A percentile compares a stretch with the other conserved stretches of the same genome.
Evolutionary conservation across 257 asterid species (phyloP).

Genomic region (Ajuga chamaepitys): DNA sequence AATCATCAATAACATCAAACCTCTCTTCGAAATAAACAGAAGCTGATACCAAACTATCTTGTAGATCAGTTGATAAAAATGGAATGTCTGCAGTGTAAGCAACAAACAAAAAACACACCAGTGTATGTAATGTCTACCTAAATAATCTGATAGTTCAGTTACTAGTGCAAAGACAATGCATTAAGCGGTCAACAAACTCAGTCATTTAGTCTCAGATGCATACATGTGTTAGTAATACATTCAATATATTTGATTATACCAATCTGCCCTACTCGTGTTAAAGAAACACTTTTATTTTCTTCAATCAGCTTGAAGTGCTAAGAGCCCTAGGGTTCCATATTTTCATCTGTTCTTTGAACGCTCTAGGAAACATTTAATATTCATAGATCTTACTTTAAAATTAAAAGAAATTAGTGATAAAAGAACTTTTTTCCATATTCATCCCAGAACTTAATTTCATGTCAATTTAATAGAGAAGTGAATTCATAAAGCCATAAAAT

Average conservation of each 20-base stretch:
- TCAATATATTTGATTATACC: background rate
- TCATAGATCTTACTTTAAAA: background rate
- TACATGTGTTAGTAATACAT: background rate
- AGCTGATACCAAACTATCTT: background rate
- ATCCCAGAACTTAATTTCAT: background rate
- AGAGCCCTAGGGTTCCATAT: background rate
- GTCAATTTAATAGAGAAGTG: slow-evolving; percentile 2
- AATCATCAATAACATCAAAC: background rate
- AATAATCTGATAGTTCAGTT: background rate
- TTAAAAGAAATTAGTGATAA: background rate
- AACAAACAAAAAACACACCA: background rate
- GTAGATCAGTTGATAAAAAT: background rate
- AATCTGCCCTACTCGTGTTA: background rate
- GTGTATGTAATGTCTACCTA: background rate
- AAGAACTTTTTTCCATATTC: background rate
- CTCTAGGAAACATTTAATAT: slow-evolving; percentile 1
- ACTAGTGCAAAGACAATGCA: background rate
- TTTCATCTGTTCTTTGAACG: slow-evolving; percentile 1
- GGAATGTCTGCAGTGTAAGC: background rate
- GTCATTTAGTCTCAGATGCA: background rate
- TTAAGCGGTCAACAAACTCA: background rate
- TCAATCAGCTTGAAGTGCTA: slow-evolving; percentile 3
- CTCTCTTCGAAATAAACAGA: background rate
- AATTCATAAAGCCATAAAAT: background rate
- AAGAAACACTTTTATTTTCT: background rate